Conservation (phyloP, 345 rosid species). For the Pistacia integerrima region DNA sequence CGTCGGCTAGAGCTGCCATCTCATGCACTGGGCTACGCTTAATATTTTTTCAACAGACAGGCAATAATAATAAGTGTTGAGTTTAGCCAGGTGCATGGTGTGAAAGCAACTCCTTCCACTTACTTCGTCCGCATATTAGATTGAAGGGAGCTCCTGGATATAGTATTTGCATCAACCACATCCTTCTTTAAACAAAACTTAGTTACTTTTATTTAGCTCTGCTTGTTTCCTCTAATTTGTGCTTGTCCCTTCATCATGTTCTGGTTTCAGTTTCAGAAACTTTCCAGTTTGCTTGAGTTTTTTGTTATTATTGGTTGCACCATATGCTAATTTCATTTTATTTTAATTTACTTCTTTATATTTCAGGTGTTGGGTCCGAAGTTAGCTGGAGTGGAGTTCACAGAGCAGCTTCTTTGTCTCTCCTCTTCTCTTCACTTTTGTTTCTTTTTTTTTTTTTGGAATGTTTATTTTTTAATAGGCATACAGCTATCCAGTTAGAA, state of each 20-base stretch:
- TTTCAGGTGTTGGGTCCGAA: too few relatives aligned
- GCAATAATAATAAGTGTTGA: constrained; percentile 13
- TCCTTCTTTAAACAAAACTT: neutral
- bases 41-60: constrained; percentile 6
- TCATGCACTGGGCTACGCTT: constrained; percentile 55
- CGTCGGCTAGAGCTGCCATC: constrained; percentile 59
- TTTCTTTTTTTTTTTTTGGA: too few relatives aligned
- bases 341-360: too few relatives aligned
- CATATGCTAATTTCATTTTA: neutral
- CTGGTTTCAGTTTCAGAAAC: neutral
- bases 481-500: too few relatives aligned
- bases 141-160: constrained; percentile 34
- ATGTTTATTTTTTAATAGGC: too few relatives aligned
- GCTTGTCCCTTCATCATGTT: neutral
- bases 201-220: too few relatives aligned
- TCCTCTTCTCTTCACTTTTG: neutral
- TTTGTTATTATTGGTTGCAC: neutral
- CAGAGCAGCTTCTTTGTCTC: too few relatives aligned
- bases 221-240: too few relatives aligned
- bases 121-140: constrained; percentile 58
- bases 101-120: constrained; percentile 65
- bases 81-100: constrained; percentile 52
- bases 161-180: too few relatives aligned
- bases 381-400: too few relatives aligned
- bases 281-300: too few relatives aligned